Evolutionary conservation across 2,329 filamentous ascomycete species (phyloP).

Genomic region (Zymoseptoria ardabiliae): DNA sequence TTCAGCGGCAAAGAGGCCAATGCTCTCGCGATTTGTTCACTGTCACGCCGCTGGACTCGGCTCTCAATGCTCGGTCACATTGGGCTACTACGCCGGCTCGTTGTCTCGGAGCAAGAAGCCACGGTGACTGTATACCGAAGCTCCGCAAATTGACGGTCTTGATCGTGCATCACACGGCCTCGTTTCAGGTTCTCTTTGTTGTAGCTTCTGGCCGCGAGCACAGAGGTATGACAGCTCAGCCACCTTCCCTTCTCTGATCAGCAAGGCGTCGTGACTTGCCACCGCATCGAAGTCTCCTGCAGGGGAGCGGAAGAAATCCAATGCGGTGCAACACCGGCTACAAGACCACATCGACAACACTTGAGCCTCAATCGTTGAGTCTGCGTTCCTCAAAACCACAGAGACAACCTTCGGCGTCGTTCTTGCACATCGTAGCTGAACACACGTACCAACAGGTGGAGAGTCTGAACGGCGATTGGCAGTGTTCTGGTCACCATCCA

Average conservation of each 20-base stretch:
- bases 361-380: not conserved
- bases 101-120: no score
- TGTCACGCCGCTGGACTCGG: no score
- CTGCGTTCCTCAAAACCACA: not conserved
- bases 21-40: no score
- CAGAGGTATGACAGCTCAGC: not conserved
- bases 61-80: no score
- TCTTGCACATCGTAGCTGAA: not conserved
- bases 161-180: not conserved
- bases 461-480: slow-evolving; percentile 1
- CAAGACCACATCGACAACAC: not conserved
- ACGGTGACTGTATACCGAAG: no score
- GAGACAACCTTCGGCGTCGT: not conserved
- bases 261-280: not conserved
- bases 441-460: not conserved
- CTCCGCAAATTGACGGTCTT: no score
- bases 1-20: no score
- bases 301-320: slow-evolving; percentile 8
- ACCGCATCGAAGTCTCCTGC: slow-evolving; percentile 5
- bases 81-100: no score
- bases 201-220: not conserved
- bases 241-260: not conserved
- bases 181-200: not conserved
- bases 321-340: slow-evolving; percentile 1
- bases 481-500: slow-evolving; percentile 5